A percentile compares a stretch with the other conserved stretches of the same genome.
Conservation (phyloP, 352 stramenopile genomes). For the Blastocystis sp. region DNA sequence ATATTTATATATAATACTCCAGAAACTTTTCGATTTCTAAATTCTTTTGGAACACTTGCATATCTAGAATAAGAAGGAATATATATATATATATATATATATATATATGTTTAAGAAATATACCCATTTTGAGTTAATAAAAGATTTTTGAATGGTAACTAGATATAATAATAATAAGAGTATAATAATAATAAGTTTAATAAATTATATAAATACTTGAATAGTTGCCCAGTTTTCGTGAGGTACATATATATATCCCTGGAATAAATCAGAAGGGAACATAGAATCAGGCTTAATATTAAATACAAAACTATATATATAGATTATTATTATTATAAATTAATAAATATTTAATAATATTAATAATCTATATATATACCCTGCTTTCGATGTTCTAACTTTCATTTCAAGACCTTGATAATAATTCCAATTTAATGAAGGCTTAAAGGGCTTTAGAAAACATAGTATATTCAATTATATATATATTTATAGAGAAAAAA, state of each 20-base stretch:
- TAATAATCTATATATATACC: no score
- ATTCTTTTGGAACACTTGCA: conserved; percentile 33
- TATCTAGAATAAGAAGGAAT: no score
- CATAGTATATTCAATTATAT: no score
- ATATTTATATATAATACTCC: not conserved
- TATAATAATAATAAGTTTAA: conserved; percentile 16
- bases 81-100: no score
- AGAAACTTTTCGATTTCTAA: conserved; percentile 21
- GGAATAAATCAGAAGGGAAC: conserved; percentile 29
- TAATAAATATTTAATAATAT: no score
- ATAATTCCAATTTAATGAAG: conserved; percentile 22
- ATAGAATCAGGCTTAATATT: conserved; percentile 37
- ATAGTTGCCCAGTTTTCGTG: conserved; percentile 33
- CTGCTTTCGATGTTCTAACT: no score
- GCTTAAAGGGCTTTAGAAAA: no score
- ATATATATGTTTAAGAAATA: no score
- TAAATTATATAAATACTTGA: conserved; percentile 30
- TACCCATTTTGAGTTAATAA: no score
- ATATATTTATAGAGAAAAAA: no score
- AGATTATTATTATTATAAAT: no score
- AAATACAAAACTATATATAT: conserved; percentile 28
- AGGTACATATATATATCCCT: conserved; percentile 31
- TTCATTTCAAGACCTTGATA: conserved; percentile 30
- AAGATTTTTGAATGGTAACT: no score
- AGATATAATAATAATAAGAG: not conserved